Evolutionary conservation across 257 asterid genomes (phyloP), one percentile per base, ranked within the genome.

Genomic region (Lithospermum erythrorhizon): DNA sequence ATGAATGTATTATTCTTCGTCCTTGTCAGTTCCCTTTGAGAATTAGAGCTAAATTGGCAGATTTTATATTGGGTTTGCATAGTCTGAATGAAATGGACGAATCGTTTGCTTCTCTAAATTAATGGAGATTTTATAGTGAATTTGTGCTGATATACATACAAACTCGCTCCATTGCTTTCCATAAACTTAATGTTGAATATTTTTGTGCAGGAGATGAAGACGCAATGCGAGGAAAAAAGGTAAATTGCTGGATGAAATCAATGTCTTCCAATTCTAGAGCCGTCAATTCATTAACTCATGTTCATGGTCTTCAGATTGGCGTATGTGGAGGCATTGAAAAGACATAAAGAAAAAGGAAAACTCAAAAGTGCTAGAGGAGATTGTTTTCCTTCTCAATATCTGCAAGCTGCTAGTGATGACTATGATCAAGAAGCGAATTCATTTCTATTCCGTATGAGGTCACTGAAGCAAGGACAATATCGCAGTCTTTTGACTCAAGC

Each of bases 401-500:
- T 89, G 78, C 76, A 86, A 65, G 82, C 70, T 55, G 95, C 94
- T 70, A 80, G 66, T 63, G 90, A 86, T 19, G 91, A 89, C 55
- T 93, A 84, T 64, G 98, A 83, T 19, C 94, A 82, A 70, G 97
- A 87, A 78, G 95, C 94, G 64, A 83, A 87, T 69, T 75, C 86
- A 25, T 87, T 89, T 59, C 86, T 93, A 56, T 83, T 93, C 72
- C 97, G 97, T 53, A 89, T 93, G 98, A 86, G 87, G 72, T 93
- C 98, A 47, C 83, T 93, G 65, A 86, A 79, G 74, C 97, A 84
- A 83, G 98, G 97, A 64, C 98, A 93, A 78, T 82, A 95, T 60
- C 96, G 87, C 63, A 93, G 95, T 74, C 89, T 93, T 72, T 78
- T 93, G 53, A 89, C 97, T 4, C 97, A 89, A 81, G 95, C 95